These are phyloP conservation scores for Datisca glomerata DNA, from an alignment of 306 rosid species.

Conservation along the genomic window DNA sequence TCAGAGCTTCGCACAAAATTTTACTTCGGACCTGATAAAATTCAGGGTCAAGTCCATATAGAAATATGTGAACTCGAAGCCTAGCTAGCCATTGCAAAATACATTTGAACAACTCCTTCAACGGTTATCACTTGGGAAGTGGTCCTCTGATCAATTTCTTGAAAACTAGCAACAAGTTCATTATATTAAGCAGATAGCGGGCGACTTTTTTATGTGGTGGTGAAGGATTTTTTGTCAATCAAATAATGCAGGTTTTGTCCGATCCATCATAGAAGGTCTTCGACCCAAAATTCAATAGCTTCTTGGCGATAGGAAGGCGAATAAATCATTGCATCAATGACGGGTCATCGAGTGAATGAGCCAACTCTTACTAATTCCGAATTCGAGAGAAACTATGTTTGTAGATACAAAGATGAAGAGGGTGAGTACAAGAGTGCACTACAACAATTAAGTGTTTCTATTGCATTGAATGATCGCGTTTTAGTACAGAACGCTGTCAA, in stretches of 20 bases:
- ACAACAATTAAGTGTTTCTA: no score
- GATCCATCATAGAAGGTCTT: conserved; percentile 1
- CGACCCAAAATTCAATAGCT: background rate
- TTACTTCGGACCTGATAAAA: background rate
- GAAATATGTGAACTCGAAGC: background rate
- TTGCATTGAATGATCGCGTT: no score
- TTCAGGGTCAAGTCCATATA: background rate
- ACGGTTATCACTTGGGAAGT: background rate
- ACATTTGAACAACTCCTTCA: background rate
- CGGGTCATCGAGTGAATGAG: conserved; percentile 1
- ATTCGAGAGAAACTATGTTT: no score
- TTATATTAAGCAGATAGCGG: background rate
- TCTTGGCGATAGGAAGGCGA: background rate
- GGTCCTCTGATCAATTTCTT: no score
- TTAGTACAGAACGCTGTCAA: no score
- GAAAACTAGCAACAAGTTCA: no score
- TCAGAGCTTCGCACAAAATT: background rate
- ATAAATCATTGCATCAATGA: background rate
- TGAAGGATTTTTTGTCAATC: background rate
- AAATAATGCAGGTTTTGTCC: background rate
- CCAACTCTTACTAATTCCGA: no score
- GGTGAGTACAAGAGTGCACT: no score
- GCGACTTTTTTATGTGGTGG: background rate
- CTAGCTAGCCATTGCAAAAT: background rate
- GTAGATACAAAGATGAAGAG: no score